Conservation (phyloP, 1,139 yeast genomes). For the Suhomyces chickasaworum region DNA sequence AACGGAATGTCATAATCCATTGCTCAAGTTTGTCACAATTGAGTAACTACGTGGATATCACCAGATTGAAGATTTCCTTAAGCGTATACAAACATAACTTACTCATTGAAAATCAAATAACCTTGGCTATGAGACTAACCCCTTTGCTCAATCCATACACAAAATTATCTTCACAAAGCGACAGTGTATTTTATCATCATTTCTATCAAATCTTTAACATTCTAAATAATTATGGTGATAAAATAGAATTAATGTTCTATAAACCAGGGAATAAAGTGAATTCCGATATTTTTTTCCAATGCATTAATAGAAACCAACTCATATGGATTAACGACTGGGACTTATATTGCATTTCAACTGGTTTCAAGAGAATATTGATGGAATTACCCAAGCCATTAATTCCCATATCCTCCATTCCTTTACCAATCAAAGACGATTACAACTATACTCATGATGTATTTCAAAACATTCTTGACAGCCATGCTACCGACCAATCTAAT, state of each 20-base stretch:
- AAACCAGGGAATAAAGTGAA: constrained; percentile 59
- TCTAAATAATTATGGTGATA: constrained; percentile 43
- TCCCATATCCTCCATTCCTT: constrained; percentile 40
- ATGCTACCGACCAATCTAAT: constrained; percentile 7
- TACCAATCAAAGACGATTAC: constrained; percentile 52
- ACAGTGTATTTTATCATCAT: constrained; percentile 43
- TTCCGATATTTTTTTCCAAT: constrained; percentile 52
- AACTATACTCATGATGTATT: constrained; percentile 42
- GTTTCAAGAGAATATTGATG: constrained; percentile 50
- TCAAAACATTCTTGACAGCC: constrained; percentile 27
- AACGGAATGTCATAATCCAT: constrained; percentile 41
- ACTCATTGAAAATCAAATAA: constrained; percentile 27
- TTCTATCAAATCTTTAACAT: constrained; percentile 54
- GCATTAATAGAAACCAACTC: constrained; percentile 56
- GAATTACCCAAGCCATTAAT: constrained; percentile 50
- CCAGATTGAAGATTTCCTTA: constrained; percentile 73
- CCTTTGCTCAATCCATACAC: constrained; percentile 30
- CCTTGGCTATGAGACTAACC: constrained; percentile 22
- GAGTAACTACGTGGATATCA: constrained; percentile 68
- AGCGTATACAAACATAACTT: constrained; percentile 59
- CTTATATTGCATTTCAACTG: constrained; percentile 56
- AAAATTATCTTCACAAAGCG: constrained; percentile 22
- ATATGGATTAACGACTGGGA: constrained; percentile 67
- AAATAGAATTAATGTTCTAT: constrained; percentile 53
- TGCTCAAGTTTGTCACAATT: constrained; percentile 63